Base-by-base conservation (phyloP, 1,139 yeast genomes). In the Magnusiomyces fungicola region DNA sequence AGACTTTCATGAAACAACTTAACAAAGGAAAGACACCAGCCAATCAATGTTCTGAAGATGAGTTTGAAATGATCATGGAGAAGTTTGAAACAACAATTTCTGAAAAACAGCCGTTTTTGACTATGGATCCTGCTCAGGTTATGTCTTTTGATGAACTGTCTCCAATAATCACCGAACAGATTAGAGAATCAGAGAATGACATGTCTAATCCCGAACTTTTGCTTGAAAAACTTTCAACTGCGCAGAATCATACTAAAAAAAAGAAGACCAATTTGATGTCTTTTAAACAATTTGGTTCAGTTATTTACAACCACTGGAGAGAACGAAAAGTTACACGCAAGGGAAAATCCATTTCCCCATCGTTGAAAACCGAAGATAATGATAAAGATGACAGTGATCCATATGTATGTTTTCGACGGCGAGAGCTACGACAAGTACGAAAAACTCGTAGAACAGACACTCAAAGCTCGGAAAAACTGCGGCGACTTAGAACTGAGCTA, bases 361-460 rank as follows among this genome's bases (percentile, higher is more conserved):
- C 74, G 9, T 71, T 94, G 45, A 85, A 83, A 64, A 89, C 86
- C 63, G 97, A 90, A 68, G 94, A 87, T 59, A 80, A 79, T 50
- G 96, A 89, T 56, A 86, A 86, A 60, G 97, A 90, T 61, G 98
- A 92, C 61, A 80, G 78, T 53, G 97, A 92, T 66, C 97, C 99
- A 1, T 92, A 94, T 66, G 83, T 89, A 43, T 88, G 97, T 70
- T 92, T 94, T 71, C 79, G 99, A 62, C 81, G 97, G 60, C 84
- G 99, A 67, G 98, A 90, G 62, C 83, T 89, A 58, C 80, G 98
- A 56, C 97, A 87, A 64, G 95, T 95, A 38, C 83, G 99, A 66
- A 92, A 92, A 66, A 94, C 99, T 0, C 80, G 99, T 65, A 79
- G 97, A 57, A 88, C 97, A 0, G 99, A 94, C 68, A 79, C 86